Base-by-base conservation (phyloP, 768 basidiomycete genomes). In the Termitomyces sp. region DNA sequence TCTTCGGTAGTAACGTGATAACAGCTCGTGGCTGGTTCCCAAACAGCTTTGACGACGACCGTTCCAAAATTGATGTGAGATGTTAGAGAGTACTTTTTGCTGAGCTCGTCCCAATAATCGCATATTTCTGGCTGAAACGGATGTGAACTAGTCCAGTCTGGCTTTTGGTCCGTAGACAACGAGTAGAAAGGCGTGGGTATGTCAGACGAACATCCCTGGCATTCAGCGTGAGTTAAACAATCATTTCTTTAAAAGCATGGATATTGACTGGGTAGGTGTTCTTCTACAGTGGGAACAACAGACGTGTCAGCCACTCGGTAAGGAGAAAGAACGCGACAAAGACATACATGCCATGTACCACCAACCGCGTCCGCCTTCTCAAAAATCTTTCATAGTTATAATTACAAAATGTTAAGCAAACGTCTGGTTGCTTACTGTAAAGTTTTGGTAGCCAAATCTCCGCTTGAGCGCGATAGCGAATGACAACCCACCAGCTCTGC, bases 341-440 rank as follows among this genome's bases (percentile, higher is more conserved):
- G 35, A 70, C 79, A 60, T 56, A 82, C 80, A 59, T 79, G 71
- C 80, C 81, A 82, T 32, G 79, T 79, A 38, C 81, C 80, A 10
- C 81, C 81, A 18, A 82, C 71, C 38, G 75, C 74, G 3, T 52
- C 50, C 5, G 65, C 74, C 54, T 78, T 76, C 61, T 82, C 81
- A 33, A 73, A 78, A 20, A 82, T 76, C 82, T 81, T 11, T 24
- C 28, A 16, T n/a, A 32, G 32, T 44, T 16, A 35, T 1, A 3
- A 32, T 20, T 33, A 50, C 8, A 48, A 1, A 7, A 55, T n/a
- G 14, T 10, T 22, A 2, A 13, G 26, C 2, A 38, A 24, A 47
- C 3, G 5, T 30, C 22, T 22, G 35, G 6, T 32, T 18, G 61
- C 73, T 41, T 61, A 76, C 81, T 11, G 66, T 74, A 54, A 80